phyloP scores from a whole-genome alignment of 208 protist species.

The Novymonas esmeraldas region DNA sequence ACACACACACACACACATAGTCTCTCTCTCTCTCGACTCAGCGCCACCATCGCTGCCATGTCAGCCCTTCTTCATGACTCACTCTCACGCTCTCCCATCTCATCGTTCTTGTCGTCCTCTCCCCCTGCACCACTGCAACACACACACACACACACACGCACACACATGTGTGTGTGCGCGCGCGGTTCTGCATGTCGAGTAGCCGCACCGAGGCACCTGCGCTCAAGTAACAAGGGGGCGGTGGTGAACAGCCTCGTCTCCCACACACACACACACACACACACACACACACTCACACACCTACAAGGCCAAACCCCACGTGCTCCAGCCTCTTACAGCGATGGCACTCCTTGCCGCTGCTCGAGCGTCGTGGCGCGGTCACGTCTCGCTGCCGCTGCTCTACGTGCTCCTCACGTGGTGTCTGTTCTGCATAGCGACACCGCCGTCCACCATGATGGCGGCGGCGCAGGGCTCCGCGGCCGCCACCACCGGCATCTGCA shows the following conservation, averaged over 20 bases:
- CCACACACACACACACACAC: no score
- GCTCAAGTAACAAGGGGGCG: no score
- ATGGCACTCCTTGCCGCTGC: background rate
- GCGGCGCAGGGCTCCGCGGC: conserved; percentile 18
- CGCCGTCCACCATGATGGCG: background rate
- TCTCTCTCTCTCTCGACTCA: no score
- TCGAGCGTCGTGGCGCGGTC: background rate
- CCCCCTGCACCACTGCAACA: background rate
- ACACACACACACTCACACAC: background rate
- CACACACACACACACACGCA: background rate
- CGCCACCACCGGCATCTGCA: conserved; percentile 2
- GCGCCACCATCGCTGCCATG: no score
- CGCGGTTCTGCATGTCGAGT: no score
- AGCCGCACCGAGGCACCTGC: no score
- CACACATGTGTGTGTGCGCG: no score
- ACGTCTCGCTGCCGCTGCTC: background rate
- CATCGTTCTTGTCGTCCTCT: background rate
- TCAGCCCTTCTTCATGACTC: no score
- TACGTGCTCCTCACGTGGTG: background rate
- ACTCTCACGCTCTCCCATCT: no score
- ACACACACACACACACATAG: no score
- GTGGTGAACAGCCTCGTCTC: no score
- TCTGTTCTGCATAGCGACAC: background rate
- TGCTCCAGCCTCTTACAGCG: background rate
- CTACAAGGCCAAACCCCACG: no score